These are phyloP conservation scores for Cornus controversa DNA, from an alignment of 148 eudicot species.

Conservation along the genomic window DNA sequence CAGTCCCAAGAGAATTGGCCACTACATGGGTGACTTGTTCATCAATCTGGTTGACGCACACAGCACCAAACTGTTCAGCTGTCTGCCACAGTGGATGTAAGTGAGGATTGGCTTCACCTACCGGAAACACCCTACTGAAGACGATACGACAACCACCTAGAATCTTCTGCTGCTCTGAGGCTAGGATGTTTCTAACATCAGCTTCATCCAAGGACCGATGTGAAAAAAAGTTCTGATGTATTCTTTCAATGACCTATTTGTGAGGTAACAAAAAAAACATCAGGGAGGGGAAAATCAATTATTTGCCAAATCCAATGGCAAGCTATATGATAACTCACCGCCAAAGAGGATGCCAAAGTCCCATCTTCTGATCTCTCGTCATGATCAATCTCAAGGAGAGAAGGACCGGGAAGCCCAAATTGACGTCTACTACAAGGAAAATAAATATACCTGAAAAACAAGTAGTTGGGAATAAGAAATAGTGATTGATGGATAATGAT, in stretches of 20 bases:
- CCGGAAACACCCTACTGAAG: constrained; percentile 90
- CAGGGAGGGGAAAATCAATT: constrained; percentile 11
- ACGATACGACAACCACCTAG: constrained; percentile 78
- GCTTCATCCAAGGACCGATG: constrained; percentile 72
- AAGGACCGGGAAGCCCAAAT: constrained; percentile 95
- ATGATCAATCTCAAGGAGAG: constrained; percentile 96
- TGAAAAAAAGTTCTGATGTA: constrained; percentile 74
- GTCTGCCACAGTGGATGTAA: constrained; percentile 93
- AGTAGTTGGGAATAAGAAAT: constrained; percentile 6
- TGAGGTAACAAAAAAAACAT: constrained; percentile 17
- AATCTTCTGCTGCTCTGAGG: constrained; percentile 82
- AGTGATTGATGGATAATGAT: neutral
- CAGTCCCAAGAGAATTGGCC: constrained; percentile 86
- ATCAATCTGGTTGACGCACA: constrained; percentile 82
- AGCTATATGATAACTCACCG: constrained; percentile 47
- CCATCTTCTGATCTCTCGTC: constrained; percentile 97
- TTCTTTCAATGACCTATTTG: constrained; percentile 82
- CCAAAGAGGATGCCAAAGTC: constrained; percentile 81
- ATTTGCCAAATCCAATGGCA: neutral
- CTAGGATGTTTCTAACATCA: constrained; percentile 94
- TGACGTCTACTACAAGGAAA: constrained; percentile 98
- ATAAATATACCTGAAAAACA: constrained; percentile 68
- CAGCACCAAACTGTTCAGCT: constrained; percentile 98
- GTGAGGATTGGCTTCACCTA: constrained; percentile 85
- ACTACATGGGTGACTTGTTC: constrained; percentile 96